These are phyloP conservation scores for Mariannaea elegans DNA, from an alignment of 2,329 filamentous ascomycete species.

Conservation along the genomic window DNA sequence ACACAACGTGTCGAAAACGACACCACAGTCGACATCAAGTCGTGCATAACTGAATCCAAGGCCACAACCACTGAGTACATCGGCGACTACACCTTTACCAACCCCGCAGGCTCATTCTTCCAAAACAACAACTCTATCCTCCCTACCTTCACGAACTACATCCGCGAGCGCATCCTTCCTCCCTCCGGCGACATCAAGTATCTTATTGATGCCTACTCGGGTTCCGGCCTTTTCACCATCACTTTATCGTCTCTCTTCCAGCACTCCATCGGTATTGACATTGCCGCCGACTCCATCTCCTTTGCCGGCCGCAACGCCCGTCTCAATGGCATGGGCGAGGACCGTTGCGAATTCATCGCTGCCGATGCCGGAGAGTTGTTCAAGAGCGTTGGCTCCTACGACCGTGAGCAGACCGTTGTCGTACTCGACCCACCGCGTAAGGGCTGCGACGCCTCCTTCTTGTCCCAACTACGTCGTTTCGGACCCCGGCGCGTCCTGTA, in stretches of 20 bases:
- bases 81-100: constrained; percentile 84
- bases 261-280: constrained; percentile 89
- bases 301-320: constrained; percentile 81
- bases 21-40: constrained; percentile 79
- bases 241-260: constrained; percentile 88
- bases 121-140: constrained; percentile 99
- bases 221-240: constrained; percentile 96
- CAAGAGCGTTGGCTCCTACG: constrained; percentile 71
- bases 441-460: constrained; percentile 87
- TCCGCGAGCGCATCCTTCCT: constrained; percentile 80
- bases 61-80: constrained; percentile 88
- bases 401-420: constrained; percentile 85
- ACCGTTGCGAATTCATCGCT: constrained; percentile 84
- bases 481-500: constrained; percentile 86
- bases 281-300: constrained; percentile 79
- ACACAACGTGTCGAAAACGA: constrained; percentile 60
- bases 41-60: constrained; percentile 88
- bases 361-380: constrained; percentile 89
- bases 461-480: constrained; percentile 81
- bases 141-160: constrained; percentile 83
- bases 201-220: constrained; percentile 97
- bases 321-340: constrained; percentile 74
- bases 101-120: constrained; percentile 95
- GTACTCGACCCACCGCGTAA: constrained; percentile 97
- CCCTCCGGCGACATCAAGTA: constrained; percentile 70